Conservation (phyloP, 345 rosid species). For the Xanthoceras sorbifolium region DNA sequence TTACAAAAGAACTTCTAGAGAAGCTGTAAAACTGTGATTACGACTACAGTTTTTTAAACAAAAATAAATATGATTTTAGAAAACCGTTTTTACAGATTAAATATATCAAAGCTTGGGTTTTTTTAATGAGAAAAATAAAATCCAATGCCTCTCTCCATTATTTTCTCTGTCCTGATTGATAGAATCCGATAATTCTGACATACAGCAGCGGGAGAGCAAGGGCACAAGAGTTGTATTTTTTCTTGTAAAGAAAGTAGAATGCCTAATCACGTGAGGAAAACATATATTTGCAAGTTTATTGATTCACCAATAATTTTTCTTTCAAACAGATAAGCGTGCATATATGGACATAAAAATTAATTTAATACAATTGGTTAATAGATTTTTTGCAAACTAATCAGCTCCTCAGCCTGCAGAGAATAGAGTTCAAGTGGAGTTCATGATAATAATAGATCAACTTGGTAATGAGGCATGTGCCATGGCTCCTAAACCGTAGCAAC, state of each 20-base stretch:
- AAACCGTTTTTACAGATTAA: not conserved
- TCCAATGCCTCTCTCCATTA: not conserved
- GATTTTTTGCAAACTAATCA: not conserved
- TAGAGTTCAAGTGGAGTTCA: not conserved
- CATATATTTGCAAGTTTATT: too few relatives aligned
- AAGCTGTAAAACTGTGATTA: too few relatives aligned
- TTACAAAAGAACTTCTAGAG: too few relatives aligned
- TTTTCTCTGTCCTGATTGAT: not conserved
- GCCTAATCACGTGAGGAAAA: not conserved
- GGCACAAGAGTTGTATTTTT: not conserved
- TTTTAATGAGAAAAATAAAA: not conserved
- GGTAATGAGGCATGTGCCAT: not conserved
- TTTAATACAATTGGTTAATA: not conserved
- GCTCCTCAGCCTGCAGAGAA: not conserved
- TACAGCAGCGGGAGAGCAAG: too few relatives aligned
- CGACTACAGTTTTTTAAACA: not conserved
- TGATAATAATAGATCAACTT: not conserved
- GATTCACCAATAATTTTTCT: not conserved
- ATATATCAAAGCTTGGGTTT: not conserved
- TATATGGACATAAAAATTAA: not conserved
- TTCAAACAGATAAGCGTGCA: not conserved
- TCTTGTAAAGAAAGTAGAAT: not conserved
- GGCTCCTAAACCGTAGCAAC: not conserved
- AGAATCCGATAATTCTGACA: too few relatives aligned
- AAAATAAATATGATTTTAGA: too few relatives aligned